A percentile compares a stretch with the other conserved stretches of the same genome.
Conservation (phyloP, 441 rosid species). For the Geranium incanum region DNA sequence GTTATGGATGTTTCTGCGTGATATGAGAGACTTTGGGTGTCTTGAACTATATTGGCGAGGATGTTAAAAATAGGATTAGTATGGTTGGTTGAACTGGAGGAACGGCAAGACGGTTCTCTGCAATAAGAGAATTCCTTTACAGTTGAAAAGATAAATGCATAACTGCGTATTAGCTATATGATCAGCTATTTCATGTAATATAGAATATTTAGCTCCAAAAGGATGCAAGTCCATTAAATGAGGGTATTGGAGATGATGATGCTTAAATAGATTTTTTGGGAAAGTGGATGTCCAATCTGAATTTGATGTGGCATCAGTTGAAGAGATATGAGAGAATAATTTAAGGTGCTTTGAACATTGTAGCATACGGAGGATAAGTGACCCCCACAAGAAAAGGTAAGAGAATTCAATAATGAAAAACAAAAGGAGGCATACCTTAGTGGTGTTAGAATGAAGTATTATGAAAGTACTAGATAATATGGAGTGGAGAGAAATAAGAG, state of each 20-base stretch:
- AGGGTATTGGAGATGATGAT: not conserved
- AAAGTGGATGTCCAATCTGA: not conserved
- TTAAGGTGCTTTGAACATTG: not conserved
- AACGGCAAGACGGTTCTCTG: not conserved
- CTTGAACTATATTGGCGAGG: not conserved
- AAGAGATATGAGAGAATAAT: not conserved
- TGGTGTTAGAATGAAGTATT: not conserved
- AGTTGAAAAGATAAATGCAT: not conserved
- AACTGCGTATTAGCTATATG: not conserved
- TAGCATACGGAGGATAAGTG: not conserved
- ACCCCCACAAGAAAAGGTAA: not conserved
- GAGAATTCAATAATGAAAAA: not conserved
- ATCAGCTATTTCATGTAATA: not conserved
- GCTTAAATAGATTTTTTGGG: not conserved
- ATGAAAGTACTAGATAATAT: not conserved
- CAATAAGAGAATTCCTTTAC: not conserved
- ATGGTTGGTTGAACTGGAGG: not conserved
- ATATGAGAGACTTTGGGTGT: not conserved
- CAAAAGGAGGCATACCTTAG: not conserved
- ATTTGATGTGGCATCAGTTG: not conserved
- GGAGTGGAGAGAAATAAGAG: not conserved
- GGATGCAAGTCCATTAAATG: not conserved
- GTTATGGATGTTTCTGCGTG: not conserved
- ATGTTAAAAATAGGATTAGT: not conserved
- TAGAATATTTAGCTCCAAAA: not conserved